Conservation (phyloP, 108 stramenopile genomes). For the Skeletonema costatum region DNA sequence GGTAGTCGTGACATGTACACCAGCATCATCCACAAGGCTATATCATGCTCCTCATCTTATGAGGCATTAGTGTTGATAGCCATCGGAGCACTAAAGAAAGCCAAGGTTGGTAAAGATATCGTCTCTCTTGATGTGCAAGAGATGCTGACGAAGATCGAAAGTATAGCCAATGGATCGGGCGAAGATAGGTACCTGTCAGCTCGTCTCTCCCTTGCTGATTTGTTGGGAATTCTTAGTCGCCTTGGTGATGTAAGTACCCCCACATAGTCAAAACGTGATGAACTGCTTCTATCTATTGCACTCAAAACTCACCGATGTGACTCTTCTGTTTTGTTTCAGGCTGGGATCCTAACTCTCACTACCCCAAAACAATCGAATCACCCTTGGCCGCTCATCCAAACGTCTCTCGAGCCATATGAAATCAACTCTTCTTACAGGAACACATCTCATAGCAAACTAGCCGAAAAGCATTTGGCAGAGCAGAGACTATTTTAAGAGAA, state of each 20-base stretch:
- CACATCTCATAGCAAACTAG: constrained; percentile 51
- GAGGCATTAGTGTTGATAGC: constrained; percentile 77
- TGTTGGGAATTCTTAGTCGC: constrained; percentile 52
- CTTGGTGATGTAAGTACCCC: constrained; percentile 56
- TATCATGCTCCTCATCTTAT: constrained; percentile 59
- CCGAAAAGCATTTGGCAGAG: constrained; percentile 55
- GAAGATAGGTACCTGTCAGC: constrained; percentile 60
- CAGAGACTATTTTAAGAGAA: constrained; percentile 15
- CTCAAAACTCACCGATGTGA: neutral
- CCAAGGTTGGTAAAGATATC: constrained; percentile 47
- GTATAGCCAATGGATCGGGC: constrained; percentile 67
- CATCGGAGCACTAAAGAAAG: constrained; percentile 59
- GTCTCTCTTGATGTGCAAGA: constrained; percentile 75
- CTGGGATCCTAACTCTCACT: constrained; percentile 48
- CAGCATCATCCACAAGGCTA: constrained; percentile 48
- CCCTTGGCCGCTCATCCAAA: constrained; percentile 66
- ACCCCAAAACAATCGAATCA: constrained; percentile 41
- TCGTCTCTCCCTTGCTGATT: constrained; percentile 59
- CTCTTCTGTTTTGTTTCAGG: constrained; percentile 16
- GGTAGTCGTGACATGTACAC: constrained; percentile 63
- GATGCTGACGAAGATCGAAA: constrained; percentile 74
- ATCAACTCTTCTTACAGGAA: constrained; percentile 58
- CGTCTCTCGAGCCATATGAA: constrained; percentile 57
- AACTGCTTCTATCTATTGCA: neutral
- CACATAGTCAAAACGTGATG: neutral